A percentile compares a stretch with the other conserved stretches of the same genome.
Conservation (phyloP, 768 basidiomycete species). For the Hypholoma fasciculare region DNA sequence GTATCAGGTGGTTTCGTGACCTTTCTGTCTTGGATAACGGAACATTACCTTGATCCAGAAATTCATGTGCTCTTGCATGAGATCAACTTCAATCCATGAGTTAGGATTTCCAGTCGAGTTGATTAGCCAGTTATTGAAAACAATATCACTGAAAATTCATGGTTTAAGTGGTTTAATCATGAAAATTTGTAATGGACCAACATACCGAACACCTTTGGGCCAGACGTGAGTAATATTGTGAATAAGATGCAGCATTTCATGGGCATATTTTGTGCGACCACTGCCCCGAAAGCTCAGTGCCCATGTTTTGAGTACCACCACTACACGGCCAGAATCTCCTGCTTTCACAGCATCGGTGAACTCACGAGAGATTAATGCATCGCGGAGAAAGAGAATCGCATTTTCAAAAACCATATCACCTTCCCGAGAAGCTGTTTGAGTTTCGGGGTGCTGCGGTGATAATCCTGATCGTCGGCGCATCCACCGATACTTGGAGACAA, state of each 20-base stretch:
- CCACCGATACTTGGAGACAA: constrained; percentile 8
- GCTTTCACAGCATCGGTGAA: constrained; percentile 29
- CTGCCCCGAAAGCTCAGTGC: constrained; percentile 29
- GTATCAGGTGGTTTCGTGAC: too few relatives aligned
- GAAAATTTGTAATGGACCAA: too few relatives aligned
- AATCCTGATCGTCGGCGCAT: background rate
- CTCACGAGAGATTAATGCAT: constrained; percentile 24
- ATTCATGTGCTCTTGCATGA: constrained; percentile 35
- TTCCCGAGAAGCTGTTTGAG: too few relatives aligned
- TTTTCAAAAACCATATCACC: constrained; percentile 31
- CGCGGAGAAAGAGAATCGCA: constrained; percentile 26
- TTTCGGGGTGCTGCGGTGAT: too few relatives aligned
- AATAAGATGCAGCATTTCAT: constrained; percentile 30
- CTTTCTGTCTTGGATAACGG: too few relatives aligned
- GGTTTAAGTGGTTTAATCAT: too few relatives aligned
- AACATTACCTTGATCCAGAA: constrained; percentile 35
- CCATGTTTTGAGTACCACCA: constrained; percentile 27
- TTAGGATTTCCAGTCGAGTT: constrained; percentile 29
- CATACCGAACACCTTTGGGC: too few relatives aligned
- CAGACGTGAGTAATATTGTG: constrained; percentile 24
- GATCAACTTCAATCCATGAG: constrained; percentile 27
- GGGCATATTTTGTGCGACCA: constrained; percentile 31
- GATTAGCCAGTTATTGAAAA: constrained; percentile 32
- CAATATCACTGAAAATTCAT: too few relatives aligned
- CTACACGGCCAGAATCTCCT: constrained; percentile 30